These are phyloP conservation scores for Thielaviopsis punctulata DNA, from an alignment of 2,329 filamentous ascomycete genomes.

Conservation along the genomic window DNA sequence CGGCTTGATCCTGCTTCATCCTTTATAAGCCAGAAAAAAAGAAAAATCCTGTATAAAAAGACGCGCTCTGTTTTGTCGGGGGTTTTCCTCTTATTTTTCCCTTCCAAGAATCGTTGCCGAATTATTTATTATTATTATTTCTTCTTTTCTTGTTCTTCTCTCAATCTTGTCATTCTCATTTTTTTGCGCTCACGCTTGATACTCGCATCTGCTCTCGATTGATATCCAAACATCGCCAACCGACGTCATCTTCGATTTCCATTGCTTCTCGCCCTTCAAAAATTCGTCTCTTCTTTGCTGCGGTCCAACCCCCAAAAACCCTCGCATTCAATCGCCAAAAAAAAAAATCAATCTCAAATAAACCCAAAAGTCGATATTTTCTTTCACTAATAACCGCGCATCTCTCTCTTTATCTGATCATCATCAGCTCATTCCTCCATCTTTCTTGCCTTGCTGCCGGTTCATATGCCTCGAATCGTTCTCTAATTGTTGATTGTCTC, in stretches of 20 bases:
- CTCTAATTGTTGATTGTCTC: no score
- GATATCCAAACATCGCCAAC: no score
- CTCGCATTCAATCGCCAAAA: no score
- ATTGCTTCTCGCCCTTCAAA: neutral
- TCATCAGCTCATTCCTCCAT: neutral
- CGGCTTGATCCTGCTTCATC: constrained; percentile 1
- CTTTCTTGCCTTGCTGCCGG: no score
- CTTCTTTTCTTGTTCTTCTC: neutral
- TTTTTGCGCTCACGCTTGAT: no score
- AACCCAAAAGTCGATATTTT: no score
- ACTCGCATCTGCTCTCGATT: no score
- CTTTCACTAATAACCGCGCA: neutral
- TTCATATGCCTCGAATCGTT: no score
- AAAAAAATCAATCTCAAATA: no score
- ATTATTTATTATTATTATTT: neutral
- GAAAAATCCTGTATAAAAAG: neutral
- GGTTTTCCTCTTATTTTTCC: neutral
- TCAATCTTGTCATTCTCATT: neutral
- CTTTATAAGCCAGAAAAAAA: neutral
- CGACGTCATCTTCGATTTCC: no score
- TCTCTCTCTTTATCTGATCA: neutral
- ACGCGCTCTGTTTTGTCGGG: neutral
- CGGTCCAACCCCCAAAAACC: no score
- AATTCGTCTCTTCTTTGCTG: no score
- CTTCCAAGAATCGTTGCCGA: neutral